Evolutionary conservation across 306 rosid species (phyloP).

Genomic region (Cucurbita moschata): DNA sequence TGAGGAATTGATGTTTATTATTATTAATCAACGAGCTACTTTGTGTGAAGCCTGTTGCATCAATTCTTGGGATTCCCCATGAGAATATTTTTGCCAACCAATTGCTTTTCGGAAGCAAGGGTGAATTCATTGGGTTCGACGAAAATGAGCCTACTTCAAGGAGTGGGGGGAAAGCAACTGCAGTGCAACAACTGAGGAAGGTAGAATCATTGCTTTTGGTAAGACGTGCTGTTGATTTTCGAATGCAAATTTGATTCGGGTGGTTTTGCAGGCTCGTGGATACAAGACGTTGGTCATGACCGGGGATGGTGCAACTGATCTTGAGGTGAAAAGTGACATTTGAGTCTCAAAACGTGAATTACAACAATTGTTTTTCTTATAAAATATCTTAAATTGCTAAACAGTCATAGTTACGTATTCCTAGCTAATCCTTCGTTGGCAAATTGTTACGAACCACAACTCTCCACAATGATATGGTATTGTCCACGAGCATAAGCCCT

Average conservation of each 20-base stretch:
- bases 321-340: conserved; percentile 46
- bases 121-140: conserved; percentile 85
- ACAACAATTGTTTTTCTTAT: background rate
- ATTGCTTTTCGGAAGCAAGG: conserved; percentile 65
- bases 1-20: conserved; percentile 1
- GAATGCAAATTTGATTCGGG: conserved; percentile 14
- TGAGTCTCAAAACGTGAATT: background rate
- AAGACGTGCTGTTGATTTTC: background rate
- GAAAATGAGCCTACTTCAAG: conserved; percentile 73
- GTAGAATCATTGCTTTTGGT: conserved; percentile 24
- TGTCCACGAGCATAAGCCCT: too few relatives aligned
- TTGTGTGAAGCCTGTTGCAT: conserved; percentile 73
- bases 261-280: conserved; percentile 44
- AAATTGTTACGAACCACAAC: background rate
- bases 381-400: background rate
- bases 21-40: conserved; percentile 16
- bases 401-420: background rate
- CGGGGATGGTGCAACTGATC: conserved; percentile 97
- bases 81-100: conserved; percentile 75
- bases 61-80: conserved; percentile 54
- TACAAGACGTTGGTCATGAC: conserved; percentile 64
- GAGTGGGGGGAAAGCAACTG: conserved; percentile 87
- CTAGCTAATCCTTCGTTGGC: background rate
- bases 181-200: conserved; percentile 73
- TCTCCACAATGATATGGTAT: too few relatives aligned